Evolutionary conservation across 305 asterid genomes (phyloP), one percentile per base, ranked within the genome.

Genomic region (Ruellia speciosa): DNA sequence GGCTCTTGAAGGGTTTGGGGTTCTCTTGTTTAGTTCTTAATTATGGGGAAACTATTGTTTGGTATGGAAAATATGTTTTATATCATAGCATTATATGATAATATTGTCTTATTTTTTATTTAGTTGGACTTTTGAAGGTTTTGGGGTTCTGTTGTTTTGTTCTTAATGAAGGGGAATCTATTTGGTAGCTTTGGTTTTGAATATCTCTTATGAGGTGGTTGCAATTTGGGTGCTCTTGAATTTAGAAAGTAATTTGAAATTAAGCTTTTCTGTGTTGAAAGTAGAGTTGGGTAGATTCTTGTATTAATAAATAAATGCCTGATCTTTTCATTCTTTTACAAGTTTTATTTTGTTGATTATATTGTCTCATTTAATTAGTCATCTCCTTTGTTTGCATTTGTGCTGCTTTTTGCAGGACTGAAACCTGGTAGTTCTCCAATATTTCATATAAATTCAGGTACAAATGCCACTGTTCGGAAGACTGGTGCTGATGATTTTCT

Each of bases 401-500:
- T 66, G 35, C 59, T 33, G 62, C 19, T 41, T 46, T 63, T 74
- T 74, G 74, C 93, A 92, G 99, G 90, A 51, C 71, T 72, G 46
- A 77, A 62, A 53, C 49, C 67, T 53, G 94, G 89, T 49, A 68
- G 75, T 68, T 85, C 93, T 51, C 94, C 86, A 24, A 46, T 79
- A 57, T 86, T 82, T 70, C 78, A 77, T 66, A 58, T 82, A 72
- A 49, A 81, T 41, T 56, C 94, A 8, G 85, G 79, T 52, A 62
- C 77, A 66, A 56, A 80, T 9, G 70, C 74, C 54, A 78, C 87
- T 49, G 70, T 54, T 33, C 81, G 87, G 53, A 92, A 77, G 86
- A 78, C 81, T 66, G 95, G 80, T 40, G 74, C 95, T 18, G 99
- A 84, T 20, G 97, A 92, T 68, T 82, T 92, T 69, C 95, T 92